Conservation (phyloP, 805 yeast species). For the Yarrowia alimentaria region DNA sequence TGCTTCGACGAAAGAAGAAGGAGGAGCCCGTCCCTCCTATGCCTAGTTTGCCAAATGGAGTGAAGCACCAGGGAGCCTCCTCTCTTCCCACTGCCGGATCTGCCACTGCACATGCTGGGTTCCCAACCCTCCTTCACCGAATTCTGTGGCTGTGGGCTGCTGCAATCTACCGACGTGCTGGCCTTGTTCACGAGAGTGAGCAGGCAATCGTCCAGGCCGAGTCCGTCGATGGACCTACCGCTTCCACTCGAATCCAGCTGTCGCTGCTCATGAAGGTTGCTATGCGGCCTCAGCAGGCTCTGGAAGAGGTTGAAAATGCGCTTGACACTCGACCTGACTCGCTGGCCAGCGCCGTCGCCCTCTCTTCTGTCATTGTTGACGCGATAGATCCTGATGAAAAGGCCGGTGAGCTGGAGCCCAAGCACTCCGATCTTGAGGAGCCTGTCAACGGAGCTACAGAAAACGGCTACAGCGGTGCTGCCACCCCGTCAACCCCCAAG, state of each 20-base stretch:
- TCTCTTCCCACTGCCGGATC: no score
- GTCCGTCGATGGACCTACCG: slow-evolving; percentile 46
- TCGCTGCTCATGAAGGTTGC: slow-evolving; percentile 48
- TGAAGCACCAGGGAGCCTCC: no score
- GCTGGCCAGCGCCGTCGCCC: slow-evolving; percentile 54
- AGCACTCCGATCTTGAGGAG: slow-evolving; percentile 5
- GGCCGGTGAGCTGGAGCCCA: slow-evolving; percentile 20
- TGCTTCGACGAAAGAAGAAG: slow-evolving; percentile 25
- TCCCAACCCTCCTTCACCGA: slow-evolving; percentile 24
- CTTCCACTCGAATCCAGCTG: slow-evolving; percentile 50
- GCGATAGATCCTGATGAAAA: slow-evolving; percentile 35
- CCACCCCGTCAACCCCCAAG: slow-evolving; percentile 9
- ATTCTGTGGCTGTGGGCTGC: slow-evolving; percentile 74
- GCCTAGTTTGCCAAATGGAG: no score
- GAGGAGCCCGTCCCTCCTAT: slow-evolving; percentile 5
- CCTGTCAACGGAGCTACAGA: background rate
- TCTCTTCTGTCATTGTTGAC: slow-evolving; percentile 50
- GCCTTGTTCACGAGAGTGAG: slow-evolving; percentile 58
- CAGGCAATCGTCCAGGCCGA: slow-evolving; percentile 74
- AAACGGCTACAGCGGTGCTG: slow-evolving; percentile 19
- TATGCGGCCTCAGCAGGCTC: slow-evolving; percentile 48
- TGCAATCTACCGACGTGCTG: slow-evolving; percentile 58
- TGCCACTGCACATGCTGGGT: background rate
- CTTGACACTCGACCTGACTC: slow-evolving; percentile 51
- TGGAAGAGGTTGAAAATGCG: slow-evolving; percentile 64